phyloP scores from a whole-genome alignment of 2,329 filamentous ascomycete genomes.

The Parascedosporium putredinis region DNA sequence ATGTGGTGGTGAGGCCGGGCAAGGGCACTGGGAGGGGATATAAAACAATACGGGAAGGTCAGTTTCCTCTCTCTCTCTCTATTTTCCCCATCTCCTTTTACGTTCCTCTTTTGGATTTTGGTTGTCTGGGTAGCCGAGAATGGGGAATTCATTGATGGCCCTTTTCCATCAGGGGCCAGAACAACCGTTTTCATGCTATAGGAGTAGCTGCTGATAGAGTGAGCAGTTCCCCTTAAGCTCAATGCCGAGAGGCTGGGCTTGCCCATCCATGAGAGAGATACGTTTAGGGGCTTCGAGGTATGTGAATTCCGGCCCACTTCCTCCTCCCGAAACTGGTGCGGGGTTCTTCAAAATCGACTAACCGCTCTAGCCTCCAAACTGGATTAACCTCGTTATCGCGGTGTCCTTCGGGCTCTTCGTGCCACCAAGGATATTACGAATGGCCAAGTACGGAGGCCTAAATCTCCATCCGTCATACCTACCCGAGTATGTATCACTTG shows the following conservation, averaged over 20 bases:
- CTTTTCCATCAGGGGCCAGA: too few relatives aligned
- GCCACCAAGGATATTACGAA: slow-evolving; percentile 60
- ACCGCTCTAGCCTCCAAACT: slow-evolving; percentile 44
- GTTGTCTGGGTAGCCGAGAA: background rate
- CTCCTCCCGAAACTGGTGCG: too few relatives aligned
- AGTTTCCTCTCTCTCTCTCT: slow-evolving; percentile 11
- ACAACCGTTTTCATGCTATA: too few relatives aligned
- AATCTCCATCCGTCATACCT: slow-evolving; percentile 91
- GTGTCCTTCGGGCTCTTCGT: slow-evolving; percentile 93
- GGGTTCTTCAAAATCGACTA: too few relatives aligned
- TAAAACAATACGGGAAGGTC: slow-evolving; percentile 57
- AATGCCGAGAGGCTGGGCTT: slow-evolving; percentile 55
- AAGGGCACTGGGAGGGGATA: slow-evolving; percentile 70
- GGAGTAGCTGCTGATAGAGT: too few relatives aligned
- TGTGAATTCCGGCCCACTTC: slow-evolving; percentile 17
- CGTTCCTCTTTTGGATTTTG: background rate
- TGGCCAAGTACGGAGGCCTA: slow-evolving; percentile 70
- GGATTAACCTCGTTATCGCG: slow-evolving; percentile 71
- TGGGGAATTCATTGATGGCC: background rate
- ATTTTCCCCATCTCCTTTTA: background rate
- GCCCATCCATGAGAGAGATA: slow-evolving; percentile 63
- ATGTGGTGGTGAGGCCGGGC: slow-evolving; percentile 73
- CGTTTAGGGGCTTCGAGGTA: slow-evolving; percentile 73
- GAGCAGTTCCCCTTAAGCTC: slow-evolving; percentile 65
- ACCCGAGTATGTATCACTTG: slow-evolving; percentile 51